phyloP scores from a whole-genome alignment of 192 early-diverging fungal species.

The Gonapodya prolifera region DNA sequence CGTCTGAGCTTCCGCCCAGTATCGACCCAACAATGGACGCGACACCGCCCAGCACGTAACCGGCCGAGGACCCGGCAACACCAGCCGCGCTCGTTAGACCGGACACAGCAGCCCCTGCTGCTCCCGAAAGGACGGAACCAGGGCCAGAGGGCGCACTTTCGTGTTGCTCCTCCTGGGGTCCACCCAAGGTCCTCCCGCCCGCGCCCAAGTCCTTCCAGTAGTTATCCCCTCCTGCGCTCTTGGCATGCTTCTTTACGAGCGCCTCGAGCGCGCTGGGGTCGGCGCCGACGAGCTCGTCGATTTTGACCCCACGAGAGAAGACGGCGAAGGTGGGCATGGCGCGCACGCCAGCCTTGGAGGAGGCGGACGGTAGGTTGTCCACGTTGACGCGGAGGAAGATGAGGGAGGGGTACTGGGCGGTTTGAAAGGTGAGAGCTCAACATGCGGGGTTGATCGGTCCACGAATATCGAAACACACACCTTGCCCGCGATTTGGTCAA shows the following conservation, averaged over 20 bases:
- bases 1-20: neutral
- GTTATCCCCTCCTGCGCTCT: neutral
- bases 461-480: constrained; percentile 38
- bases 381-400: constrained; percentile 76
- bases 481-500: neutral
- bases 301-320: constrained; percentile 33
- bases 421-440: neutral
- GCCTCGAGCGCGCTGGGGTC: constrained; percentile 8
- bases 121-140: neutral
- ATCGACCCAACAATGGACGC: too few species aligned
- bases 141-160: neutral
- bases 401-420: constrained; percentile 26
- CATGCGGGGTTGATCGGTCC: constrained; percentile 21
- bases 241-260: neutral
- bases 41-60: too few species aligned
- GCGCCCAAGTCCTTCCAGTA: neutral
- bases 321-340: constrained; percentile 48
- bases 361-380: constrained; percentile 26
- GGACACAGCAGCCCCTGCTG: neutral
- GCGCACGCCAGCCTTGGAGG: constrained; percentile 15
- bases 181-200: neutral
- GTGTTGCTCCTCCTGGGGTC: neutral
- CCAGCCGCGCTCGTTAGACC: neutral
- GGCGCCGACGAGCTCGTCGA: constrained; percentile 40
- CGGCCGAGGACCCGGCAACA: neutral